A percentile compares a stretch with the other conserved stretches of the same genome.
Conservation (phyloP, 1,139 yeast genomes). For the Diutina catenulata region DNA sequence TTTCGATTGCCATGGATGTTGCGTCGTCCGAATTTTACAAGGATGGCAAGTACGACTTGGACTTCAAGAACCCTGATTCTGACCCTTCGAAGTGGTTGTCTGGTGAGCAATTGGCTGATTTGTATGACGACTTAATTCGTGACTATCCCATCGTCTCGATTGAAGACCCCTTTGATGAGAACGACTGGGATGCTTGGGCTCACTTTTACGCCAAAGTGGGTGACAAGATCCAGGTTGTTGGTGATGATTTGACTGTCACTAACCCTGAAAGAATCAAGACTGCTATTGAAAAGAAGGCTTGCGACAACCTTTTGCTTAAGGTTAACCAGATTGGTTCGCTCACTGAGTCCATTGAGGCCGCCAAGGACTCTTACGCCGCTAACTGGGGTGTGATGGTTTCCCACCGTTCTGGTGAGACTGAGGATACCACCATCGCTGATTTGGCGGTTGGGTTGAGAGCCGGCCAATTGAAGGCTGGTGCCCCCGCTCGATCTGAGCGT, state of each 20-base stretch:
- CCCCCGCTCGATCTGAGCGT: slow-evolving; percentile 99
- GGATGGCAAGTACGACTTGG: slow-evolving; percentile 92
- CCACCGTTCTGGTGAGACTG: slow-evolving; percentile 98
- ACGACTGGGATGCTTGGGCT: slow-evolving; percentile 97
- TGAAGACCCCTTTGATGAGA: slow-evolving; percentile 98
- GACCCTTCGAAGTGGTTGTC: slow-evolving; percentile 82
- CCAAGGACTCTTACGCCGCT: slow-evolving; percentile 79
- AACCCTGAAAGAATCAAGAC: slow-evolving; percentile 88
- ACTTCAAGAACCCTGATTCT: slow-evolving; percentile 91
- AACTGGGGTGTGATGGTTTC: slow-evolving; percentile 98
- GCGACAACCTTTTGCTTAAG: slow-evolving; percentile 86
- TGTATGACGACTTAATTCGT: slow-evolving; percentile 65
- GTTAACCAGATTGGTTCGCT: slow-evolving; percentile 93
- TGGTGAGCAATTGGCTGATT: slow-evolving; percentile 73
- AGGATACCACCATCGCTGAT: slow-evolving; percentile 96
- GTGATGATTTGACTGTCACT: slow-evolving; percentile 96
- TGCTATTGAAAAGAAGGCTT: slow-evolving; percentile 92
- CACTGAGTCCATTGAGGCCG: slow-evolving; percentile 87
- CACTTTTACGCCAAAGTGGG: slow-evolving; percentile 65
- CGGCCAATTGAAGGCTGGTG: slow-evolving; percentile 98
- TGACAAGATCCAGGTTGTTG: slow-evolving; percentile 75
- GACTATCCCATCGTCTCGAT: slow-evolving; percentile 95
- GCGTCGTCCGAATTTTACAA: slow-evolving; percentile 96
- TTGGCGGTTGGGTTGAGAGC: slow-evolving; percentile 92
- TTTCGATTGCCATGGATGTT: slow-evolving; percentile 84